phyloP scores from a whole-genome alignment of 352 stramenopile genomes.

The Globisporangium megalacanthum region DNA sequence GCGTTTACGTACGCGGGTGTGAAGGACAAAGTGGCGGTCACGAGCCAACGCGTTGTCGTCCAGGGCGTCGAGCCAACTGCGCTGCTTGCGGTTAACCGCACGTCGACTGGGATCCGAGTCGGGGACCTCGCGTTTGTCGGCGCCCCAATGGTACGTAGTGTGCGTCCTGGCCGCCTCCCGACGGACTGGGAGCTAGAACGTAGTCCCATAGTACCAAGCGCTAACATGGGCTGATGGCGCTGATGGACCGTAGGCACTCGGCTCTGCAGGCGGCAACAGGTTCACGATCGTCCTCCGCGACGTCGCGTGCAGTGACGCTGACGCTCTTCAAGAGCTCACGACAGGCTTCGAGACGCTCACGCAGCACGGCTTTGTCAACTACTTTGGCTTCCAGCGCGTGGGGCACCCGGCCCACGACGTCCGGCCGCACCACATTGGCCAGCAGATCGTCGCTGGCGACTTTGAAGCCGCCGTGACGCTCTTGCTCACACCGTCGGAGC shows the following conservation, averaged over 20 bases:
- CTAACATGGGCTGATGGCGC: not conserved
- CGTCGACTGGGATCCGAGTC: slow-evolving; percentile 23
- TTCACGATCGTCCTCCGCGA: slow-evolving; percentile 53
- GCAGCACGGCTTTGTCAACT: slow-evolving; percentile 62
- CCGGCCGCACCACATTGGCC: slow-evolving; percentile 62
- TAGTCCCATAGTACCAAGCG: no score
- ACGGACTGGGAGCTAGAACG: no score
- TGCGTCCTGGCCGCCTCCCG: not conserved
- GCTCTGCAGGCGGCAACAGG: slow-evolving; percentile 47
- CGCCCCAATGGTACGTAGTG: slow-evolving; percentile 31
- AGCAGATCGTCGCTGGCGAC: slow-evolving; percentile 55
- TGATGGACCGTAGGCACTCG: slow-evolving; percentile 25
- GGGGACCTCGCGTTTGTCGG: slow-evolving; percentile 49
- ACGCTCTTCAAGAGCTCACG: slow-evolving; percentile 18
- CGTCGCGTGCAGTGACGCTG: slow-evolving; percentile 15
- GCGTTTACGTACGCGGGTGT: slow-evolving; percentile 63
- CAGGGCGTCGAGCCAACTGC: slow-evolving; percentile 33
- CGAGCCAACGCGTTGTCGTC: slow-evolving; percentile 58
- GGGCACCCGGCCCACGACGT: slow-evolving; percentile 36
- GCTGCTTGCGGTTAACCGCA: slow-evolving; percentile 35
- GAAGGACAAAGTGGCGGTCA: slow-evolving; percentile 75
- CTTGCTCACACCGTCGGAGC: slow-evolving; percentile 33
- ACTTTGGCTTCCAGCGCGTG: slow-evolving; percentile 81
- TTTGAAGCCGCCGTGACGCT: slow-evolving; percentile 47
- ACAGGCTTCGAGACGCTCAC: slow-evolving; percentile 24